Evolutionary conservation across 2,329 filamentous ascomycete genomes (phyloP).

Genomic region (Cladophialophora yegresii): DNA sequence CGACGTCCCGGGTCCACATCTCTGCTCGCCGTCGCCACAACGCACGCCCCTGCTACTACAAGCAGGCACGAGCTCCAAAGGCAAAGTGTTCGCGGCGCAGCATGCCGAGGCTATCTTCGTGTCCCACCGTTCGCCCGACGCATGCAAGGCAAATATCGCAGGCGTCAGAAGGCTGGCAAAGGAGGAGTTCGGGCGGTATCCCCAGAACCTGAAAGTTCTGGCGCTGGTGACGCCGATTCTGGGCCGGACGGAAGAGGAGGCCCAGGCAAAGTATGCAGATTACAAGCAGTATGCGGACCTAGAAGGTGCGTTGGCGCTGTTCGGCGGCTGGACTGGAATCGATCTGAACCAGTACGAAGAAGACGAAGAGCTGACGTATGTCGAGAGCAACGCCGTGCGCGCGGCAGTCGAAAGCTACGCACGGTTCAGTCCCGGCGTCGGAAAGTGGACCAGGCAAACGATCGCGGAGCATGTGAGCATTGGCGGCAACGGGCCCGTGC

Average conservation of each 20-base stretch:
- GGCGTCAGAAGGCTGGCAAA: slow-evolving; percentile 55
- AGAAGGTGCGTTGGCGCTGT: slow-evolving; percentile 57
- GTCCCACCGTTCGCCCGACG: slow-evolving; percentile 58
- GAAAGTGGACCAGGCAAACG: slow-evolving; percentile 45
- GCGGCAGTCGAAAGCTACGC: slow-evolving; percentile 40
- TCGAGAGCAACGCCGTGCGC: slow-evolving; percentile 55
- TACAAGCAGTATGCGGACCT: slow-evolving; percentile 55
- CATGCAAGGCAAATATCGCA: slow-evolving; percentile 55
- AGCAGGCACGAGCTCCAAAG: slow-evolving; percentile 61
- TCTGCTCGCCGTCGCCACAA: slow-evolving; percentile 59
- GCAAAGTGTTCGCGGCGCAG: slow-evolving; percentile 57
- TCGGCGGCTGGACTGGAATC: slow-evolving; percentile 62
- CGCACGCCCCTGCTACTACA: slow-evolving; percentile 61
- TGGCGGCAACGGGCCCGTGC: slow-evolving; percentile 53
- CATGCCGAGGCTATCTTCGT: slow-evolving; percentile 65
- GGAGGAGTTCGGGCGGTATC: slow-evolving; percentile 56
- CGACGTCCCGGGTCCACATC: slow-evolving; percentile 48
- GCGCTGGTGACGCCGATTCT: slow-evolving; percentile 54
- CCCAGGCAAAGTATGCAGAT: slow-evolving; percentile 54
- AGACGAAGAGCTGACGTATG: slow-evolving; percentile 60
- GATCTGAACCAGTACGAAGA: slow-evolving; percentile 60
- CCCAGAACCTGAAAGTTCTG: slow-evolving; percentile 59
- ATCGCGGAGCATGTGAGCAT: slow-evolving; percentile 50
- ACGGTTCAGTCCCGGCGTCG: slow-evolving; percentile 25
- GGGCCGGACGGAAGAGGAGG: slow-evolving; percentile 55